A percentile compares a stretch with the other conserved stretches of the same genome.
Conservation (phyloP, 257 asterid genomes). For the Lavandula angustifolia region DNA sequence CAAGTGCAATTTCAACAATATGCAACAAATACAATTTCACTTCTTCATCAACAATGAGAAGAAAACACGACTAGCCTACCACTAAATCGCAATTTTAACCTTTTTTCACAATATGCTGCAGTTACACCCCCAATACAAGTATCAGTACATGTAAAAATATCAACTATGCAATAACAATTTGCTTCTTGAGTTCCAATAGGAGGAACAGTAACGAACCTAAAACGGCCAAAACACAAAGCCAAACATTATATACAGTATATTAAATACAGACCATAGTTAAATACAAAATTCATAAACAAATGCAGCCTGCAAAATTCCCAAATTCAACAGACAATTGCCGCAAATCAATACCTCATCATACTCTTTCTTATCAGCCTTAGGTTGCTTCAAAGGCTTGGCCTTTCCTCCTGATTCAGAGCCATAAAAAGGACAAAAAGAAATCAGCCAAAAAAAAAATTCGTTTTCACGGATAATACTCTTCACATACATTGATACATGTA, state of each 20-base stretch:
- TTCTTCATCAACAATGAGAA: neutral
- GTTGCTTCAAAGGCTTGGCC: constrained; percentile 70
- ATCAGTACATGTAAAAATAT: neutral
- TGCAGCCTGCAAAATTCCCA: neutral
- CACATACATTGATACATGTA: neutral
- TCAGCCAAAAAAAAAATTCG: neutral
- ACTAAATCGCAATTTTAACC: neutral
- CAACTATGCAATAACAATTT: neutral
- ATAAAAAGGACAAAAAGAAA: constrained; percentile 1
- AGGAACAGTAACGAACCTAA: neutral
- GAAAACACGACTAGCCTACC: neutral
- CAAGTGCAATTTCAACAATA: neutral
- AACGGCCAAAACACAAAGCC: neutral
- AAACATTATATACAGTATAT: neutral
- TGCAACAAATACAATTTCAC: neutral
- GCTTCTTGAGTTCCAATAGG: constrained; percentile 5
- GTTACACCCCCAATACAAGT: neutral
- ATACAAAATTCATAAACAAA: constrained; percentile 2
- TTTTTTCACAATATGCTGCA: neutral
- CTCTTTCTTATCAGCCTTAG: constrained; percentile 59
- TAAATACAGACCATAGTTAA: neutral
- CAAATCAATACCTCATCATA: constrained; percentile 53
- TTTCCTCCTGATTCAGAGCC: constrained; percentile 54
- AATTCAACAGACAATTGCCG: constrained; percentile 12
- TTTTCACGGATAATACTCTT: neutral